A percentile compares a stretch with the other conserved stretches of the same genome.
Evolutionary conservation across 805 yeast species (phyloP).

Genomic region (Pichia deserticola): DNA sequence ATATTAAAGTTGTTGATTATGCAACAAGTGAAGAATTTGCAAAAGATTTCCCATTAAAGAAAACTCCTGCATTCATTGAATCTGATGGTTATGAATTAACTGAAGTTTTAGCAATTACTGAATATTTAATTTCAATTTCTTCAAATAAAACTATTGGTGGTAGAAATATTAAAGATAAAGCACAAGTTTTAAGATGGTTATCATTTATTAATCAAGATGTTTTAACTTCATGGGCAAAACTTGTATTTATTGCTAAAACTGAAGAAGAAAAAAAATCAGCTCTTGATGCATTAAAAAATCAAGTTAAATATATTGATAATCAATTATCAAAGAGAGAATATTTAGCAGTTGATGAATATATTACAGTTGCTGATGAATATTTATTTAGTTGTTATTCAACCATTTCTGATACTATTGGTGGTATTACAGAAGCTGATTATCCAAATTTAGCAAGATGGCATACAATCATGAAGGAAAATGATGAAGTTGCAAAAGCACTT

Average conservation of each 20-base stretch:
- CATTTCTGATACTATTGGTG: neutral
- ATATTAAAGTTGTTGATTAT: conserved; percentile 40
- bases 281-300: neutral
- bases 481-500: neutral
- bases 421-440: neutral
- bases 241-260: conserved; percentile 17
- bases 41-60: conserved; percentile 52
- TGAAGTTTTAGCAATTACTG: conserved; percentile 54
- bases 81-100: conserved; percentile 57
- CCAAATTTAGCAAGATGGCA: neutral
- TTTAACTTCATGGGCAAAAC: neutral
- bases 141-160: conserved; percentile 42
- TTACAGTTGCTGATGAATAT: neutral
- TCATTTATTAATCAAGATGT: conserved; percentile 63
- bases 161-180: conserved; percentile 51
- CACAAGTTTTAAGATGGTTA: conserved; percentile 64
- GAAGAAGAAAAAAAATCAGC: neutral
- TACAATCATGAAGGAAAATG: neutral
- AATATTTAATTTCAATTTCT: conserved; percentile 34
- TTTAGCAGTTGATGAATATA: neutral
- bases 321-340: neutral
- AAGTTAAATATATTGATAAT: neutral
- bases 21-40: conserved; percentile 32
- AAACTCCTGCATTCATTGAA: conserved; percentile 56
- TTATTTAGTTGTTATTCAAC: neutral